Conservation (phyloP, 106 monocot species). For the Allium sativum region DNA sequence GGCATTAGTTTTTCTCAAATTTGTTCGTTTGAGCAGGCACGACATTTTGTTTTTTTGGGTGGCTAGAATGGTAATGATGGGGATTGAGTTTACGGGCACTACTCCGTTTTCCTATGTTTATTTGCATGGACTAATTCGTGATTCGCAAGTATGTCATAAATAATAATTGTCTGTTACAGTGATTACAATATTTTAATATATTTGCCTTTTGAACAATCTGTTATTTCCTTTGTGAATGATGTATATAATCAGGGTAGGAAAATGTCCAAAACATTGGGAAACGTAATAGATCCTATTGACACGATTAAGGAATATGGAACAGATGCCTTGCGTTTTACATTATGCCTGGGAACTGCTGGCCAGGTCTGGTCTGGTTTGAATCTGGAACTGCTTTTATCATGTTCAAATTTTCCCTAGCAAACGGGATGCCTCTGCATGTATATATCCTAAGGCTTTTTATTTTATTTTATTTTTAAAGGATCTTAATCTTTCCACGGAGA, state of each 20-base stretch:
- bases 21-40: conserved; percentile 41
- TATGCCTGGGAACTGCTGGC: conserved; percentile 89
- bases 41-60: conserved; percentile 99
- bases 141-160: conserved; percentile 63
- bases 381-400: neutral
- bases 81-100: conserved; percentile 86
- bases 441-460: neutral
- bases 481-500: conserved; percentile 78
- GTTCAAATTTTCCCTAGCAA: neutral
- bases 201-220: neutral
- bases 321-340: conserved; percentile 88
- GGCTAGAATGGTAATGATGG: conserved; percentile 99
- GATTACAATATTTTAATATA: neutral
- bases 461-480: conserved; percentile 39
- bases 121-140: conserved; percentile 95
- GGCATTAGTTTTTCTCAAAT: too few species aligned
- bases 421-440: neutral
- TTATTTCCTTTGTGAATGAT: neutral
- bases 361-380: conserved; percentile 69
- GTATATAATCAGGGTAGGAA: conserved; percentile 65
- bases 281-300: conserved; percentile 94
- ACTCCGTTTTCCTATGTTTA: conserved; percentile 95
- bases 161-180: neutral
- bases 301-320: conserved; percentile 93
- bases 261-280: conserved; percentile 98